A percentile compares a stretch with the other conserved stretches of the same genome.
Conservation (phyloP, 169 alveolate genomes). For the Cyclospora cayetanensis region DNA sequence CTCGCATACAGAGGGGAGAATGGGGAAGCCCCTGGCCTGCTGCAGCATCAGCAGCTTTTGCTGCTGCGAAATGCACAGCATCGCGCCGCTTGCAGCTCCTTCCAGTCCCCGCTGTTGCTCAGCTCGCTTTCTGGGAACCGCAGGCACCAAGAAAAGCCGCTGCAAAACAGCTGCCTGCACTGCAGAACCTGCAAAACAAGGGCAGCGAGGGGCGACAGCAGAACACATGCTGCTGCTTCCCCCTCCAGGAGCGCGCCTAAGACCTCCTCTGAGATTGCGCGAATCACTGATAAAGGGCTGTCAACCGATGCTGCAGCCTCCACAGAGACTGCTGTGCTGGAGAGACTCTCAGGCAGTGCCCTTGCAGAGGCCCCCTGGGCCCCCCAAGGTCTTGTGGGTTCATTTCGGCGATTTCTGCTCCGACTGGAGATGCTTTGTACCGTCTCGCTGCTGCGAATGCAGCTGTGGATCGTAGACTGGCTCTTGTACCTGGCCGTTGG, state of each 20-base stretch:
- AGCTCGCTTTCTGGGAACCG: background rate
- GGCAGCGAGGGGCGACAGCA: background rate
- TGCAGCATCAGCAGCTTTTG: constrained; percentile 44
- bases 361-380: constrained; percentile 9
- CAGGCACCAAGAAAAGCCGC: background rate
- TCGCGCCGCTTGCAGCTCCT: background rate
- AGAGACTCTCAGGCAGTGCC: background rate
- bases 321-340: background rate
- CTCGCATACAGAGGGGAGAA: background rate
- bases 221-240: background rate
- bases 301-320: background rate
- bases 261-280: background rate
- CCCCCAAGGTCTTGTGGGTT: background rate
- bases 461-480: constrained; percentile 17
- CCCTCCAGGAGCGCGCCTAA: background rate
- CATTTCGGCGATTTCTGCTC: background rate
- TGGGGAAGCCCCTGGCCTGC: constrained; percentile 31
- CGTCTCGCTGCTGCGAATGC: constrained; percentile 6
- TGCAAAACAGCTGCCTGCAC: background rate
- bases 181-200: background rate
- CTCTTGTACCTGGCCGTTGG: constrained; percentile 1
- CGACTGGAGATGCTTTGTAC: background rate
- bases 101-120: constrained; percentile 7
- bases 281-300: too few relatives aligned
- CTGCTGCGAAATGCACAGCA: background rate